phyloP scores from a whole-genome alignment of 2,329 filamentous ascomycete species.

The Scorias spongiosa region DNA sequence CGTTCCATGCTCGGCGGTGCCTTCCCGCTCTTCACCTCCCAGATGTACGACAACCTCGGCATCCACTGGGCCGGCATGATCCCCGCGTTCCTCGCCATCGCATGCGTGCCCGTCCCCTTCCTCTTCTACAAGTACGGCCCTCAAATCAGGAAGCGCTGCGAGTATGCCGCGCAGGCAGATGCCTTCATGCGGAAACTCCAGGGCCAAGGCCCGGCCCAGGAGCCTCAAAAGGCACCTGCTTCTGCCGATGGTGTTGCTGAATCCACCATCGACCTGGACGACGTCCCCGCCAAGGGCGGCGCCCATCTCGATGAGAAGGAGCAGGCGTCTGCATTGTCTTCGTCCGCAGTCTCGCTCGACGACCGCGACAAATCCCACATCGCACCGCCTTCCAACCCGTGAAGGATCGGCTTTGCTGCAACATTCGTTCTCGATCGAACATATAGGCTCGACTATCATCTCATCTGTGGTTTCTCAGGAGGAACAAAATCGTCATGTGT shows the following conservation, averaged over 20 bases:
- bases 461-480: too few species aligned
- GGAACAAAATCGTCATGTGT: too few species aligned
- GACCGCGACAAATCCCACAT: too few species aligned
- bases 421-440: too few species aligned
- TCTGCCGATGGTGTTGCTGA: too few species aligned
- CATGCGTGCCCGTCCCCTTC: conserved; percentile 59
- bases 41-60: conserved; percentile 41
- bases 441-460: too few species aligned
- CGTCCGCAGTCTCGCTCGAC: too few species aligned
- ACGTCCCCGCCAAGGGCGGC: conserved; percentile 1
- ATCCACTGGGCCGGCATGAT: conserved; percentile 63
- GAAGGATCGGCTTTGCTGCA: too few species aligned
- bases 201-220: conserved; percentile 11
- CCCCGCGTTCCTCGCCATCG: conserved; percentile 57
- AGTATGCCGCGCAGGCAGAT: conserved; percentile 53
- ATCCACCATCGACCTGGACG: conserved; percentile 1
- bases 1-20: conserved; percentile 62
- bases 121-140: conserved; percentile 60
- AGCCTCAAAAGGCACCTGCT: too few species aligned
- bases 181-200: conserved; percentile 39
- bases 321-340: not conserved
- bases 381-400: too few species aligned
- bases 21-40: conserved; percentile 64
- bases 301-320: conserved; percentile 2
- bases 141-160: conserved; percentile 49